Conservation (phyloP, 495 filamentous ascomycete genomes). For the Choiromyces venosus region DNA sequence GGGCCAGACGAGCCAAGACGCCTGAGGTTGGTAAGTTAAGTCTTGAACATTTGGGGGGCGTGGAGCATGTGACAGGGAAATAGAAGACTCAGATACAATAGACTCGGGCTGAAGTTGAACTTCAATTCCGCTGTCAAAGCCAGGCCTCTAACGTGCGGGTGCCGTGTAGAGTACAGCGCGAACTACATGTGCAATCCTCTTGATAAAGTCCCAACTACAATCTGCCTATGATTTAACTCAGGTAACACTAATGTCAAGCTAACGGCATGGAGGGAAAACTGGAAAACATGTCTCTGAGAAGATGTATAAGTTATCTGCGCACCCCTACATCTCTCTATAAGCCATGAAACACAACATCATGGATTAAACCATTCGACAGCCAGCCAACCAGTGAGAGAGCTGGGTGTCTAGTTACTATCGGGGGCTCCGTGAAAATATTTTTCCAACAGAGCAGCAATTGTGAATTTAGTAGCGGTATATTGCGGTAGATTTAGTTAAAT, state of each 20-base stretch:
- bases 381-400: neutral
- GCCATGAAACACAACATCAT: neutral
- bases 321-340: neutral
- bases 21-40: neutral
- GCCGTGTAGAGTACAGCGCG: neutral
- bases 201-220: neutral
- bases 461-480: neutral
- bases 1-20: neutral
- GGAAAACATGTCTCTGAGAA: neutral
- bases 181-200: neutral
- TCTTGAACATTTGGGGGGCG: neutral
- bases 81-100: neutral
- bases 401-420: neutral
- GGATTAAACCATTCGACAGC: neutral
- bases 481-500: neutral
- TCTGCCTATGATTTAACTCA: neutral
- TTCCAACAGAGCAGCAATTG: neutral
- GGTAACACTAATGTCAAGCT: neutral
- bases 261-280: neutral
- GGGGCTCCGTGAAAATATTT: neutral
- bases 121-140: neutral
- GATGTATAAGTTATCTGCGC: neutral
- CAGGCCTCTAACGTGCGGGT: neutral
- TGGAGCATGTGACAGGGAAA: neutral
- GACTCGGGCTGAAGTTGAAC: neutral